Base-by-base conservation (phyloP, 352 stramenopile genomes). In the Elongisporangium senticosum region DNA sequence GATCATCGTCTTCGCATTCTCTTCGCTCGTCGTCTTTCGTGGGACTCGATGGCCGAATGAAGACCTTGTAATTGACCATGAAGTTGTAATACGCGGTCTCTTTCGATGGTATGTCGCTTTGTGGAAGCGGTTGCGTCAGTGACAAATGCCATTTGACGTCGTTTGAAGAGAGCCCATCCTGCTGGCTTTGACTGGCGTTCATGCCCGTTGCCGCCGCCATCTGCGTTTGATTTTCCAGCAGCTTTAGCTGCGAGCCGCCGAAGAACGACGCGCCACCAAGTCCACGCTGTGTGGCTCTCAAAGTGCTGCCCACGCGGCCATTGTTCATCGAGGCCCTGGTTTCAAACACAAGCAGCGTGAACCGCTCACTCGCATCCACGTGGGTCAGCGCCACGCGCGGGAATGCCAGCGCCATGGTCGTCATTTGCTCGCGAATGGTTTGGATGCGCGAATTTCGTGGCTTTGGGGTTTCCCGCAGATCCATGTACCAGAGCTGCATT, bases 31-130 rank as follows among this genome's bases (percentile, higher is more conserved):
- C 57, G 14, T 56, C 21, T 47, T 20, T 4, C 10, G 17, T 3
- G 21, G 55, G 23, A 10, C 28, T 50, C 5, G 33, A 19, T 21
- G 47, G 33, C 0, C 66, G 75, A 19, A 86, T 64, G 13, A 67
- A 58, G 7, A 87, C 69, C 59, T 79, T 80, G 62, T 87, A 89
- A 51, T 75, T 77, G 3, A 39, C 51, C 75, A 87, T 89, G 56
- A 84, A 77, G 19, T 72, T 53, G 58, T 74, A 86, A 57, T 78
- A 89, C 7, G 51, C 61, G 1, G 66, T 53, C 58, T 85, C 69
- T 53, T 65, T 71, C 6, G 79, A 89, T 7, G 79, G 77, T 22
- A 89, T 74, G 4, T 71, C 66, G 14, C 64, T 68, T 5, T 20
- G 17, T 1, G 55, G 40, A 10, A 87, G 62, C 4, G 72, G 57